phyloP scores from a whole-genome alignment of 176 grass and related monocot species.

The Eleusine indica region DNA sequence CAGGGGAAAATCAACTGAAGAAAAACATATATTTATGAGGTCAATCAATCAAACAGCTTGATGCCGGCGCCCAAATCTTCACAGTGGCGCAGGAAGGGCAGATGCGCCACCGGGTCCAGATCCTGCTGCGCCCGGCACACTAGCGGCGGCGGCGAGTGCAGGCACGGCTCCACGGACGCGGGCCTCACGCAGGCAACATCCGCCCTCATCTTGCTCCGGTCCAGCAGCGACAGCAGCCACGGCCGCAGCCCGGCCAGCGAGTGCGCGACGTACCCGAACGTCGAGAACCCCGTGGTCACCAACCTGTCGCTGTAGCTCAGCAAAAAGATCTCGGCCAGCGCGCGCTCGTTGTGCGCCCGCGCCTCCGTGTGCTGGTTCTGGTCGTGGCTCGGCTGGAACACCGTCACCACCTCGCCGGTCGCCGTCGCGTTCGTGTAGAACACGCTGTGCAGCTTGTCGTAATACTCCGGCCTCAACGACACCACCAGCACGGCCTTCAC shows the following conservation, averaged over 20 bases:
- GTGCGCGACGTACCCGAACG: constrained; percentile 79
- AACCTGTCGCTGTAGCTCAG: constrained; percentile 56
- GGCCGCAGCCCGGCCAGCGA: constrained; percentile 61
- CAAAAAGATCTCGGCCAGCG: constrained; percentile 73
- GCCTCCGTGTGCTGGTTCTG: constrained; percentile 44
- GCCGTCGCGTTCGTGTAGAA: constrained; percentile 63
- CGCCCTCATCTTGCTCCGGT: constrained; percentile 12
- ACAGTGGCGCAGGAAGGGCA: constrained; percentile 61
- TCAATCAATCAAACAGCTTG: constrained; percentile 52
- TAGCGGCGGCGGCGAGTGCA: constrained; percentile 65
- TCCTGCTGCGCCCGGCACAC: constrained; percentile 51
- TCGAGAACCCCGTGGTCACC: constrained; percentile 60
- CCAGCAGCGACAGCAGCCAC: constrained; percentile 30
- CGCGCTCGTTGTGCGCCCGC: constrained; percentile 61
- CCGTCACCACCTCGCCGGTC: constrained; percentile 57
- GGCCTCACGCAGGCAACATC: constrained; percentile 49
- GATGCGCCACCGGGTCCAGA: constrained; percentile 33
- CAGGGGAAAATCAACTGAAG: background rate
- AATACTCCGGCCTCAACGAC: constrained; percentile 61
- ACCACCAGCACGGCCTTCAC: constrained; percentile 57
- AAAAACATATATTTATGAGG: background rate
- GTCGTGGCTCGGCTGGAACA: constrained; percentile 75
- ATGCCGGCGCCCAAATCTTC: constrained; percentile 59
- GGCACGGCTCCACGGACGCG: constrained; percentile 74
- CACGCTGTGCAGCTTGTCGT: constrained; percentile 57